Conservation (phyloP, 1,284 basidiomycete genomes). For the Fistulina hepatica region DNA sequence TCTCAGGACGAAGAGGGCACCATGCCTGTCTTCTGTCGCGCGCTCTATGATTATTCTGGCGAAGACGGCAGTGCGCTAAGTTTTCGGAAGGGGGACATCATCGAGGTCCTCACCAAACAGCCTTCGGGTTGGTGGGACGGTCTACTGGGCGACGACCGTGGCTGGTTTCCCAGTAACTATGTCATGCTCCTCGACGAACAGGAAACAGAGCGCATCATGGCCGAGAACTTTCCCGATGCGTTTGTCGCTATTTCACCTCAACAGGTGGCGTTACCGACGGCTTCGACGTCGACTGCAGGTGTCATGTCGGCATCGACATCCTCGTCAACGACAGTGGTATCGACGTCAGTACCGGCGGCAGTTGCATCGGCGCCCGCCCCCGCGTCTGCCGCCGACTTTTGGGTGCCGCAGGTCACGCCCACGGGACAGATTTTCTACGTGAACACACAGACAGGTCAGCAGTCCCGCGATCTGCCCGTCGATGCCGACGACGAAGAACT, state of each 20-base stretch:
- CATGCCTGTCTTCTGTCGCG: slow-evolving; percentile 77
- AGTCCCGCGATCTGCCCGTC: slow-evolving; percentile 75
- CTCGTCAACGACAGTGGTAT: slow-evolving; percentile 33
- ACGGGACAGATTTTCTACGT: slow-evolving; percentile 86
- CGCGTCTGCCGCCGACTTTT: slow-evolving; percentile 43
- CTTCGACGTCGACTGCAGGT: not conserved
- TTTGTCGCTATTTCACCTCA: not conserved
- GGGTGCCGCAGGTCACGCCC: slow-evolving; percentile 64
- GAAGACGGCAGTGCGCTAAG: slow-evolving; percentile 81
- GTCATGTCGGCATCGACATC: not conserved
- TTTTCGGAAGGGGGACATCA: slow-evolving; percentile 80
- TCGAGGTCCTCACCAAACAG: slow-evolving; percentile 87
- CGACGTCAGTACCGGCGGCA: slow-evolving; percentile 36
- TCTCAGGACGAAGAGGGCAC: slow-evolving; percentile 56
- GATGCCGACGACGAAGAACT: slow-evolving; percentile 53
- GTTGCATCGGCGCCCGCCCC: slow-evolving; percentile 19
- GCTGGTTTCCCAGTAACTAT: slow-evolving; percentile 98
- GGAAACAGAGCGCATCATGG: slow-evolving; percentile 74
- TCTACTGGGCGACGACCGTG: slow-evolving; percentile 76
- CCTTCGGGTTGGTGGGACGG: slow-evolving; percentile 99
- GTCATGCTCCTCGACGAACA: slow-evolving; percentile 72
- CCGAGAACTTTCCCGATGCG: no score
- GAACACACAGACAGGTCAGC: slow-evolving; percentile 84
- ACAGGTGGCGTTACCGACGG: not conserved
- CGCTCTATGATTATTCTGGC: slow-evolving; percentile 88